These are phyloP conservation scores for Fusarium tupiense DNA, from an alignment of 2,329 filamentous ascomycete species.

Conservation along the genomic window DNA sequence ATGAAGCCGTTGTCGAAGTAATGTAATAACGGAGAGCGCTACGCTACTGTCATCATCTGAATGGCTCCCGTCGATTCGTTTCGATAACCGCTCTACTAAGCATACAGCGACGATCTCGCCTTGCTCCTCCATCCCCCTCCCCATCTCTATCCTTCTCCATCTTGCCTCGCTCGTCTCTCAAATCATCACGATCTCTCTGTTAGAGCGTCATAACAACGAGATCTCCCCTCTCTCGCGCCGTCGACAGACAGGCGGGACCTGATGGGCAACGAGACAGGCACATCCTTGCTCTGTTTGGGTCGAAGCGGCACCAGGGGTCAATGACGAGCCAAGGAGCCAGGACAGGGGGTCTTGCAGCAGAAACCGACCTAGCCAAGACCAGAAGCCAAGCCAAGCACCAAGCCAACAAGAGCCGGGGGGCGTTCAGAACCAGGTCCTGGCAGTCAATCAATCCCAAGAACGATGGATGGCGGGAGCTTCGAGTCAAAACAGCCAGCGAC, in stretches of 20 bases:
- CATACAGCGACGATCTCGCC: not conserved
- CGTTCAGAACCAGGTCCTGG: slow-evolving; percentile 1
- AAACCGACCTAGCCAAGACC: slow-evolving; percentile 21
- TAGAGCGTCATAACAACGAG: slow-evolving; percentile 21
- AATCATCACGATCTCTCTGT: slow-evolving; percentile 16
- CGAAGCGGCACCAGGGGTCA: slow-evolving; percentile 20
- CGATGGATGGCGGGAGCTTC: not conserved
- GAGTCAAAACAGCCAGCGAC: not conserved
- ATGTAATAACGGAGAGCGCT: not conserved
- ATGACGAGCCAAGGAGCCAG: slow-evolving; percentile 6
- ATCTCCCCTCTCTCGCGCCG: slow-evolving; percentile 26
- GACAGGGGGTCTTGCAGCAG: slow-evolving; percentile 15
- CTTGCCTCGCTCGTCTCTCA: not conserved
- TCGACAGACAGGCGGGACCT: slow-evolving; percentile 30
- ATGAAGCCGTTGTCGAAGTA: not conserved
- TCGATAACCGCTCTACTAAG: slow-evolving; percentile 5
- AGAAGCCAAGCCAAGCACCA: slow-evolving; percentile 15
- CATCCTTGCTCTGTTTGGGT: slow-evolving; percentile 14
- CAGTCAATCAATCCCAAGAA: not conserved
- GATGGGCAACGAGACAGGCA: slow-evolving; percentile 8
- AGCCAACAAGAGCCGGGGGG: not conserved
- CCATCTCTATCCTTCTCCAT: not conserved
- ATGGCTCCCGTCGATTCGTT: not conserved
- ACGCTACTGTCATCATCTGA: not conserved
- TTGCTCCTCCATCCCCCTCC: not conserved